Base-by-base conservation (phyloP, 495 filamentous ascomycete genomes). In the Aspergillus egyptiacus region DNA sequence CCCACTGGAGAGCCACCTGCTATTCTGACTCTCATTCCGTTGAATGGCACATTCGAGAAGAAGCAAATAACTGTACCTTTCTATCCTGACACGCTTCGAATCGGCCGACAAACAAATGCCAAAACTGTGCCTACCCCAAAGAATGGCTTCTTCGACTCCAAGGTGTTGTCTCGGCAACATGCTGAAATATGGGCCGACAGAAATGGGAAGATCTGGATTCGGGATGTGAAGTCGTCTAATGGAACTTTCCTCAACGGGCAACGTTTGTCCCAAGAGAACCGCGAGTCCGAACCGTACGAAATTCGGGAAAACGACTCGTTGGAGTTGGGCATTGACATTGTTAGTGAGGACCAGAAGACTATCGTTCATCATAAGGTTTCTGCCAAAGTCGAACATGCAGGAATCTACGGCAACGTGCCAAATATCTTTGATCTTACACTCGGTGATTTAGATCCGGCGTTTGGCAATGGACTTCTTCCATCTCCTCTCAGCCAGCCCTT, bases 281-380 rank as follows among this genome's bases (percentile, higher is more conserved):
- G 87, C 51, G 93, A 98, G 57, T 96, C 91, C 1, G 93, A 98
- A 33, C 89, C 93, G 0, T 88, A 96, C 55, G 89, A 96, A 57
- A 69, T 98, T 20, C 81, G 87, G 48, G 86, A 90, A 48, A 79
- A 85, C 54, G 93, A 97, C 62, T 83, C 90, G 31, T 67, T 98
- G 23, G 93, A 98, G 60, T 70, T 98, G 34, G 93, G 93, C 36
- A 98, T 98, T 46, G 93, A 98, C 64, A 98, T 98, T 56, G 91
- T 98, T 17, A 91, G 87, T 59, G 93, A 98, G 61, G 93, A 98
- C 63, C 91, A 96, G 62, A 96, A 95, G 68, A 95, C 89, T 0
- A 86, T 98, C 25, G 90, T 98, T 11, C 93, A 98, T 64, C 93
- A 96, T 67, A 98, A 98, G 60, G 93, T 98, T 20, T 89, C 90